Evolutionary conservation across 768 basidiomycete genomes (phyloP), one percentile per base, ranked within the genome.

Genomic region (Agaricus sinodeliciosus): DNA sequence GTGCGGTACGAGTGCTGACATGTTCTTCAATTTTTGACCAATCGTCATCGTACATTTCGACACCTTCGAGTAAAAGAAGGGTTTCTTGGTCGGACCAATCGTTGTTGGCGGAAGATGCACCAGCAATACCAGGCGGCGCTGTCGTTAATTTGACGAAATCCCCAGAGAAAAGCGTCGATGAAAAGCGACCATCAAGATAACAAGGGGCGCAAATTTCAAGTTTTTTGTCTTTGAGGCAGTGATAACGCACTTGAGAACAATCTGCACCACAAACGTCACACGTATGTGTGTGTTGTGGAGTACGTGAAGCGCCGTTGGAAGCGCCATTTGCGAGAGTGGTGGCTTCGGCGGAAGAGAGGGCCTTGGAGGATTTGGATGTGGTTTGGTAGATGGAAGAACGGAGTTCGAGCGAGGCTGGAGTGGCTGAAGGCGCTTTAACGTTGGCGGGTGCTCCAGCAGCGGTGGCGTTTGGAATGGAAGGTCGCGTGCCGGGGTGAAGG

Each of bases 31-130:
- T 84, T 45, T 82, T 79, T 18, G 83, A 82, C 95, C 95, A 99
- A 62, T 97, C 95, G 62, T 98, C 95, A 59, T 96, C 93, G 66
- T 85, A 92, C 91, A 99, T 96, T 69, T 99, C 96, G 40, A 99
- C 81, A 13, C 86, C 96, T 66, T 99, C 96, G n/a, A 99, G 76
- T 4, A 99, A 74, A 7, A 90, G 69, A 9, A 99, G 69, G 16
- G 86, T 76, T 67, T 99, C 96, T 64, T 94, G 87, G 64, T 96
- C 94, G 1, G 82, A 77, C 96, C 96, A 99, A 55, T 87, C 82
- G 51, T 84, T 84, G 26, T 75, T 76, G 13, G 56, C 58, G 0
- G 68, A 62, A 11, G 67, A 70, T 27, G 75, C 65, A 57, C 71
- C 58, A 48, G 77, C 69, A 49, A 68, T 75, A 58, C 62, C 73